Percentiles rank a stretch among this genome's conserved stretches.
These are phyloP conservation scores for Plasmodium coatneyi DNA, from an alignment of 169 alveolate genomes.

Conservation along the genomic window DNA sequence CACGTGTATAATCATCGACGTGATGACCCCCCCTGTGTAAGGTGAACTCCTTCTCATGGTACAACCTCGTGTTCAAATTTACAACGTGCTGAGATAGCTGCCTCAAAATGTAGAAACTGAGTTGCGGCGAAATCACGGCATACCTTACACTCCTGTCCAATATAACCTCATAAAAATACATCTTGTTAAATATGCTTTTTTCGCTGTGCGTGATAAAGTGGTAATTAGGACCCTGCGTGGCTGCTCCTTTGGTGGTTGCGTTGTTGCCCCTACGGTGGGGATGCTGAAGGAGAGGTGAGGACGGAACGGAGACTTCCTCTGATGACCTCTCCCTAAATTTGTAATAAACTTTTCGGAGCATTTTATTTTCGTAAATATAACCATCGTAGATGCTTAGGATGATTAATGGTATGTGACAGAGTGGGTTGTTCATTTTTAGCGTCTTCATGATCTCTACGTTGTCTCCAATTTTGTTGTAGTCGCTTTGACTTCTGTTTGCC, in stretches of 20 bases:
- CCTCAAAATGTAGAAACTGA: conserved; percentile 29
- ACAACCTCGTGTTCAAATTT: conserved; percentile 20
- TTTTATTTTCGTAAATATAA: conserved; percentile 46
- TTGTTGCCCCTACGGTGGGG: background rate
- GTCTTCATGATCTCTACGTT: conserved; percentile 29
- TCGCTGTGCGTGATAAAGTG: conserved; percentile 39
- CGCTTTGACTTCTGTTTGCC: conserved; percentile 9
- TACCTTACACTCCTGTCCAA: conserved; percentile 33
- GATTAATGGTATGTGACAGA: conserved; percentile 39
- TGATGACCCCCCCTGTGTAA: no score
- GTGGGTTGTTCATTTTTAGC: conserved; percentile 15
- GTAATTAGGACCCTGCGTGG: background rate
- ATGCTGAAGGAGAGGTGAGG: background rate
- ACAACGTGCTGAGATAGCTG: conserved; percentile 25
- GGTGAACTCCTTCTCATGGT: conserved; percentile 15
- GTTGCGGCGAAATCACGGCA: conserved; percentile 53
- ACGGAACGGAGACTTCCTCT: background rate
- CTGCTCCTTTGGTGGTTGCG: background rate
- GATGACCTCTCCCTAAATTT: background rate
- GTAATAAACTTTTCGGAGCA: background rate
- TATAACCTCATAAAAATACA: conserved; percentile 39
- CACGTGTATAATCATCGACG: no score
- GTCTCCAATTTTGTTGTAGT: conserved; percentile 4
- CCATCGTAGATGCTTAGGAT: conserved; percentile 38
- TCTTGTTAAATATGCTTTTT: conserved; percentile 35